A percentile compares a stretch with the other conserved stretches of the same genome.
These are phyloP conservation scores for Cenchrus purpureus DNA, from an alignment of 176 grass and related monocot genomes.

Conservation along the genomic window DNA sequence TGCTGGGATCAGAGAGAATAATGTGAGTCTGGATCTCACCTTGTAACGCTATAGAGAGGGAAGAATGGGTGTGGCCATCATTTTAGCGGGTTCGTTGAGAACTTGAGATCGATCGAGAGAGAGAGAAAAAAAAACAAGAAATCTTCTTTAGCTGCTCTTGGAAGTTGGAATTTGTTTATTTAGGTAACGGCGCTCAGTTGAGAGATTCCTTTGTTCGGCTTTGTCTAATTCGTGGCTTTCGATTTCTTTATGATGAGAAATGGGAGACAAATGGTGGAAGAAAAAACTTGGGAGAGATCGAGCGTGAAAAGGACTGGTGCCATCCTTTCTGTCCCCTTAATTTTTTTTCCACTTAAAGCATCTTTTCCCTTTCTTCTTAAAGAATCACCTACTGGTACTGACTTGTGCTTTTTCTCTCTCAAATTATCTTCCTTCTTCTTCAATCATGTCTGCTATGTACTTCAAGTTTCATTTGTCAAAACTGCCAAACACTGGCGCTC, in stretches of 20 bases:
- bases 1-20: slow-evolving; percentile 53
- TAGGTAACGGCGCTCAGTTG: neutral
- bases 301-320: slow-evolving; percentile 10
- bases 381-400: neutral
- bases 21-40: slow-evolving; percentile 91
- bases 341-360: neutral
- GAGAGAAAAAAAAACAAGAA: slow-evolving; percentile 9
- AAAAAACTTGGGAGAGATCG: neutral
- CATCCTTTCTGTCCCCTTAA: neutral
- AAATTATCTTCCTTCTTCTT: neutral
- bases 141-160: slow-evolving; percentile 20
- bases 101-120: neutral
- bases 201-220: slow-evolving; percentile 33
- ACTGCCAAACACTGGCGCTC: neutral
- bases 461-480: neutral
- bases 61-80: neutral
- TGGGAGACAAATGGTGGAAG: slow-evolving; percentile 21
- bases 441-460: neutral
- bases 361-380: neutral
- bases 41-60: slow-evolving; percentile 54
- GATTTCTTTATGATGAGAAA: slow-evolving; percentile 35
- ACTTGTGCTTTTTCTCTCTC: neutral
- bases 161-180: slow-evolving; percentile 21
- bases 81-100: slow-evolving; percentile 29
- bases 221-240: slow-evolving; percentile 37